These are phyloP conservation scores for Chrysanthemum lavandulifolium DNA, from an alignment of 129 eudicot species.

Conservation along the genomic window DNA sequence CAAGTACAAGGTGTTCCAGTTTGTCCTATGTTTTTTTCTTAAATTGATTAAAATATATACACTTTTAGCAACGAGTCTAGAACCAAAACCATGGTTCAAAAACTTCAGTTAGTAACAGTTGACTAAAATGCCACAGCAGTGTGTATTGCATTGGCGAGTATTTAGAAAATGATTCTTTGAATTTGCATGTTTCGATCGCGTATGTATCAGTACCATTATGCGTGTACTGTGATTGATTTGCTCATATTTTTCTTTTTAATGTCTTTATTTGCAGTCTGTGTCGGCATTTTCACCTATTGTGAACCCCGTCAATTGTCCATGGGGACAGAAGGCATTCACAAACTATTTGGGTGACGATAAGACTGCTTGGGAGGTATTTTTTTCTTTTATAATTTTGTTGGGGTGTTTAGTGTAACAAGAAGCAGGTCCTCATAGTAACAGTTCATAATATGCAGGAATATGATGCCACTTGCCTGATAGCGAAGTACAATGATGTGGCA, in stretches of 20 bases:
- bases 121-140: not conserved
- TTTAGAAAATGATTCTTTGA: not conserved
- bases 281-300: conserved; percentile 94
- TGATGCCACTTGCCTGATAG: conserved; percentile 81
- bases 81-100: too few relatives aligned
- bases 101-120: too few relatives aligned
- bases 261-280: conserved; percentile 60
- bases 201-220: not conserved
- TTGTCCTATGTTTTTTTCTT: not conserved
- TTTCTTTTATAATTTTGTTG: not conserved
- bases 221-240: conserved; percentile 1
- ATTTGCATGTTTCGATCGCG: not conserved
- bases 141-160: not conserved
- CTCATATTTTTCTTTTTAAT: conserved; percentile 5
- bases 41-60: too few relatives aligned
- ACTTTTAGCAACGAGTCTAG: too few relatives aligned
- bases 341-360: conserved; percentile 85
- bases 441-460: conserved; percentile 64
- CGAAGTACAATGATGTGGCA: conserved; percentile 68
- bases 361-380: conserved; percentile 86
- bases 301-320: conserved; percentile 84
- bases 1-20: conserved; percentile 74
- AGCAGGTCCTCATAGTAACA: conserved; percentile 15
- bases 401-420: not conserved
- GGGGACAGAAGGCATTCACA: conserved; percentile 98